Evolutionary conservation across 371 early-diverging fungal species (phyloP), one percentile per base, ranked within the genome.

Genomic region (Enterocytospora artemiae): DNA sequence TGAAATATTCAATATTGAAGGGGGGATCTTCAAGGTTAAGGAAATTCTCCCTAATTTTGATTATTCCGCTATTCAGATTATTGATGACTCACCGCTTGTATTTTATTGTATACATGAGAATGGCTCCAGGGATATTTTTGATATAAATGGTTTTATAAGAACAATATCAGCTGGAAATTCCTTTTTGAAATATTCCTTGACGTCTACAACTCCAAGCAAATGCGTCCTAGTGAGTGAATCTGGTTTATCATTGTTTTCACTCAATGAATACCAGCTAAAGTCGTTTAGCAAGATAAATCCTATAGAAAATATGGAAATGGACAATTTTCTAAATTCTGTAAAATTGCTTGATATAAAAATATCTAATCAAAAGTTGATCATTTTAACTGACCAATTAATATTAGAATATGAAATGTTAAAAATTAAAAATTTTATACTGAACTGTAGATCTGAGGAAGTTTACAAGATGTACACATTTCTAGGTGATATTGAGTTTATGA

Each of bases 51-150:
- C 52, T 33, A 34, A 48, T 37, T 60, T 52, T 31, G 56, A 59
- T n/a, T 73, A 73, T 59, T 36, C 59, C 31, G 39, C 31, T 25
- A 36, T 60, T 18, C 63, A 70, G 41, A 50, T 73, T 34, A 30
- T 70, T 9, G 70, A 70, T 33, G 73, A 70, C 14, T 53, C 12
- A 28, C 49, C 63, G 0, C 49, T 73, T 32, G 55, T 73, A 50
- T 64, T 73, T 48, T 70, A 57, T 45, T 41, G 52, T 24, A 37
- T 70, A 9, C 31, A 20, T 12, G 22, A 12, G 2, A 52, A 63
- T 44, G 73, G 73, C 1, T 32, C 49, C 2, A 69, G 73, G 31
- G 70, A 70, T 46, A 70, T 69, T 41, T 73, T 53, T 33, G 59
- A 55, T 22, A 36, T 54, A 9, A 46, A 52, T 27, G 50, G 55